Evolutionary conservation across 1,139 yeast genomes (phyloP).

Genomic region (Saccharomyces hybrid): DNA sequence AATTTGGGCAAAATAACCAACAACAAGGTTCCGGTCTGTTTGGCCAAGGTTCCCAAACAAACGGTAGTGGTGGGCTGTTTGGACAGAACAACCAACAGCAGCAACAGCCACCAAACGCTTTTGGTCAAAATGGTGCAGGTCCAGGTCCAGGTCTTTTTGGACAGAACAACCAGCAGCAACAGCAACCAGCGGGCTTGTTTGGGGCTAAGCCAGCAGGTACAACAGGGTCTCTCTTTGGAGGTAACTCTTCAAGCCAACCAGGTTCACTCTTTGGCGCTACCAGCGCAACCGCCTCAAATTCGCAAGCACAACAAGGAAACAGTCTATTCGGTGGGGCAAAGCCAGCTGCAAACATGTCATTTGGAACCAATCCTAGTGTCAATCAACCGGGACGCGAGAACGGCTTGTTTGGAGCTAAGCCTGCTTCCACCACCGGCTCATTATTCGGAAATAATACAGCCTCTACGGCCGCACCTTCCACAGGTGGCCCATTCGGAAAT

Average conservation of each 20-base stretch:
- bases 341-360: constrained; percentile 4
- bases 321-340: constrained; percentile 32
- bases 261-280: constrained; percentile 6
- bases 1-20: constrained; percentile 25
- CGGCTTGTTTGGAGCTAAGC: constrained; percentile 36
- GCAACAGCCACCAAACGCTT: background rate
- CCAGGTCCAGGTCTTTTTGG: constrained; percentile 5
- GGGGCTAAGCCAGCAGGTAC: constrained; percentile 25
- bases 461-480: constrained; percentile 16
- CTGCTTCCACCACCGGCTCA: constrained; percentile 13
- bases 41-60: constrained; percentile 24
- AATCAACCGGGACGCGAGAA: constrained; percentile 20
- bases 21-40: constrained; percentile 14
- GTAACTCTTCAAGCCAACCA: constrained; percentile 7
- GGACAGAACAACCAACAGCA: constrained; percentile 16
- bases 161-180: constrained; percentile 10
- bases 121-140: background rate
- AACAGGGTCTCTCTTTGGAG: constrained; percentile 33
- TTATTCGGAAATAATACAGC: constrained; percentile 19
- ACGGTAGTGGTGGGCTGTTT: constrained; percentile 26
- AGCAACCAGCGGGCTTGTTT: constrained; percentile 24
- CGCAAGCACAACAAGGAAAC: constrained; percentile 27
- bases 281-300: constrained; percentile 9
- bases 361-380: constrained; percentile 2
- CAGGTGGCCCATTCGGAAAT: constrained; percentile 25